phyloP scores from a whole-genome alignment of 1,139 yeast species.

The Blastobotrys niveus region DNA sequence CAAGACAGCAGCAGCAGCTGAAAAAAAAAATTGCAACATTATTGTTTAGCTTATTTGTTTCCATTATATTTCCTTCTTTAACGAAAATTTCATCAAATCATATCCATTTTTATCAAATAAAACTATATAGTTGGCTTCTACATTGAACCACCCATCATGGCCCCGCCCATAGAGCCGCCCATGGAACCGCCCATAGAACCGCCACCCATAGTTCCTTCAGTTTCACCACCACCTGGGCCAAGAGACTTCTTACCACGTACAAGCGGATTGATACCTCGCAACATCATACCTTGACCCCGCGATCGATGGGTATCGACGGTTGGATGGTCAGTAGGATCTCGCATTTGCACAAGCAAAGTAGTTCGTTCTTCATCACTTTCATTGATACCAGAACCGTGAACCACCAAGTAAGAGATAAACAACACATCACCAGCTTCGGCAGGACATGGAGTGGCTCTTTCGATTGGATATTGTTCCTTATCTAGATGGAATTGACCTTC shows the following conservation, averaged over 20 bases:
- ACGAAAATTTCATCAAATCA: too few species aligned
- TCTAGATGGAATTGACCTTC: slow-evolving; percentile 3
- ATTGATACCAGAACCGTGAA: slow-evolving; percentile 3
- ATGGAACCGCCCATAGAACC: neutral
- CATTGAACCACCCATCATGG: neutral
- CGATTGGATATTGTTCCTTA: slow-evolving; percentile 2
- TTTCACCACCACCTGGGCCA: too few species aligned
- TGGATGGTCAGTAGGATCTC: slow-evolving; percentile 1
- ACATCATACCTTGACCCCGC: slow-evolving; percentile 3
- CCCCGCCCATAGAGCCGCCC: neutral
- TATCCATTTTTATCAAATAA: too few species aligned
- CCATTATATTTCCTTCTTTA: too few species aligned
- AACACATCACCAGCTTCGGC: slow-evolving; percentile 6
- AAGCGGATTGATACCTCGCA: slow-evolving; percentile 1
- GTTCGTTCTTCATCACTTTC: slow-evolving; percentile 3
- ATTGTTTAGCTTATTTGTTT: too few species aligned
- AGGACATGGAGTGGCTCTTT: neutral
- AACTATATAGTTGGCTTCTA: too few species aligned
- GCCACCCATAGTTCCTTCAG: neutral
- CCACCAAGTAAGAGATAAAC: slow-evolving; percentile 1
- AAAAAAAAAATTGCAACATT: too few species aligned
- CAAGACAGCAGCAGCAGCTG: too few species aligned
- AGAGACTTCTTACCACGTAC: neutral
- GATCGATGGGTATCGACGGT: neutral
- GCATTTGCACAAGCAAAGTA: slow-evolving; percentile 2